Conservation (phyloP, 208 protist species). For the Leptomonas pyrrhocoris region DNA sequence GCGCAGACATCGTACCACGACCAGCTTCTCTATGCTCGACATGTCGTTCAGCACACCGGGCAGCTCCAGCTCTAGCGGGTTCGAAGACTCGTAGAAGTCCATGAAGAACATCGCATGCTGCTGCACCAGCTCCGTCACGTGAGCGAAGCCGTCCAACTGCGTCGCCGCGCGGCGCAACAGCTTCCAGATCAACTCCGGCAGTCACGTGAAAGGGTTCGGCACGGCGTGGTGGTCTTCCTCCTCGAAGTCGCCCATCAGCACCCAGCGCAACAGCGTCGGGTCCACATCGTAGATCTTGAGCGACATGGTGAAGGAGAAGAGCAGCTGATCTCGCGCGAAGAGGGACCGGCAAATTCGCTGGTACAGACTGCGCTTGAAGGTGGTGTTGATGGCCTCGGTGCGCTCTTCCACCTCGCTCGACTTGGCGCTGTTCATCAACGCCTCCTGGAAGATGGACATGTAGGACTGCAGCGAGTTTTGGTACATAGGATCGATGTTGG, state of each 20-base stretch:
- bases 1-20: slow-evolving; percentile 94
- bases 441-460: slow-evolving; percentile 94
- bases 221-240: slow-evolving; percentile 32
- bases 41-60: slow-evolving; percentile 68
- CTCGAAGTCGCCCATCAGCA: slow-evolving; percentile 91
- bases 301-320: slow-evolving; percentile 96
- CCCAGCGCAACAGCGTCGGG: slow-evolving; percentile 84
- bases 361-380: slow-evolving; percentile 90
- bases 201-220: slow-evolving; percentile 81
- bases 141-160: slow-evolving; percentile 69
- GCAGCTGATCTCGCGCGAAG: slow-evolving; percentile 93
- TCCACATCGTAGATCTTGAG: slow-evolving; percentile 93
- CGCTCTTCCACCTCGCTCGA: slow-evolving; percentile 78
- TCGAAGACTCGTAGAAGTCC: slow-evolving; percentile 87
- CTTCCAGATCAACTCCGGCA: slow-evolving; percentile 91
- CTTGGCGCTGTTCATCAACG: slow-evolving; percentile 82
- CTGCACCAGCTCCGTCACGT: slow-evolving; percentile 45
- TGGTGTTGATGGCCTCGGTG: slow-evolving; percentile 80
- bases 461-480: slow-evolving; percentile 97
- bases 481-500: slow-evolving; percentile 97
- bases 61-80: slow-evolving; percentile 77
- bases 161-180: slow-evolving; percentile 70
- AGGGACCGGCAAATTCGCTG: slow-evolving; percentile 91
- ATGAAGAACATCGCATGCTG: slow-evolving; percentile 69
- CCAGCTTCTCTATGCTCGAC: slow-evolving; percentile 84